Conservation (phyloP, 78 protist species). For the Polysphondylium violaceum region DNA sequence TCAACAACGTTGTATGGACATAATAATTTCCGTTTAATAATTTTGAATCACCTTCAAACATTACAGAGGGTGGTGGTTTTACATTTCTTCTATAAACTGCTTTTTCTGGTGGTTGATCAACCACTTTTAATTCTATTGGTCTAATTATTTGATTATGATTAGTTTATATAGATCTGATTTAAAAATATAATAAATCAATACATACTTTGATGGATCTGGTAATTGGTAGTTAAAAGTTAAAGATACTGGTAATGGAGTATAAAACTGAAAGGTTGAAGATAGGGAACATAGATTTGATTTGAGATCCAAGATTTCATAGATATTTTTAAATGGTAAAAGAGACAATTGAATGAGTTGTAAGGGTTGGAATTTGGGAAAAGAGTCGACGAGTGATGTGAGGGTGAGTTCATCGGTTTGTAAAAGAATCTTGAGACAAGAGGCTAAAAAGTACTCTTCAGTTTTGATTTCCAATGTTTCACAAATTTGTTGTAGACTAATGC, state of each 20-base stretch:
- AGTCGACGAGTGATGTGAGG: slow-evolving; percentile 32
- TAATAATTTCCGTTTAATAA: slow-evolving; percentile 77
- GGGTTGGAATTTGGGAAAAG: slow-evolving; percentile 51
- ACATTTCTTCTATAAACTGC: slow-evolving; percentile 84
- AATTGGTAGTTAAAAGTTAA: slow-evolving; percentile 29
- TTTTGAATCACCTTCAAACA: slow-evolving; percentile 79
- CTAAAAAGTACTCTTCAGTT: slow-evolving; percentile 51
- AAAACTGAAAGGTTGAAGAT: slow-evolving; percentile 19
- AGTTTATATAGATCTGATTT: too few relatives aligned
- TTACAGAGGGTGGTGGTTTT: slow-evolving; percentile 84
- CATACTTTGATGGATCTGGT: slow-evolving; percentile 39
- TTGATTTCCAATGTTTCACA: slow-evolving; percentile 61
- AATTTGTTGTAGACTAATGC: slow-evolving; percentile 31
- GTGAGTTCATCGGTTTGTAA: slow-evolving; percentile 46
- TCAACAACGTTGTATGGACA: slow-evolving; percentile 17
- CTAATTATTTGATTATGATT: too few relatives aligned
- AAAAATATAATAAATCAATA: background rate
- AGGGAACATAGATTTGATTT: slow-evolving; percentile 30
- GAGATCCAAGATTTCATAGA: slow-evolving; percentile 50
- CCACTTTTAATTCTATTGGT: slow-evolving; percentile 59
- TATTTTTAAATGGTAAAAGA: slow-evolving; percentile 35
- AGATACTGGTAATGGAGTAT: slow-evolving; percentile 16
- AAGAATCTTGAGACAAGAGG: background rate
- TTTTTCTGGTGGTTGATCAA: slow-evolving; percentile 88
- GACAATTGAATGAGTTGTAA: slow-evolving; percentile 51